Conservation (phyloP, 495 filamentous ascomycete genomes). For the Penicillium dipodomyicola region DNA sequence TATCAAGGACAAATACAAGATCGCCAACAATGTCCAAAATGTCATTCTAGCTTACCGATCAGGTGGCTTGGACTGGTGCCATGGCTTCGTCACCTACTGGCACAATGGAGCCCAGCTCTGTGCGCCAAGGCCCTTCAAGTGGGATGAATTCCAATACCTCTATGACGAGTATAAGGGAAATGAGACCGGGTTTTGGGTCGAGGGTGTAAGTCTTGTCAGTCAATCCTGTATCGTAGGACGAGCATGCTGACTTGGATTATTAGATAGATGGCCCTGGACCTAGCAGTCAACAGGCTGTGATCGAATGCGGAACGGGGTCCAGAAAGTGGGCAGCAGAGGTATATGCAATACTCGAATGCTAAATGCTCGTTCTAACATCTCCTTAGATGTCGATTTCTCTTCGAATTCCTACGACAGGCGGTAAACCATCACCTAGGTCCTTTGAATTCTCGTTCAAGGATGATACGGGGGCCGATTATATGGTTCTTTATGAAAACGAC, state of each 20-base stretch:
- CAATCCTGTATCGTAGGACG: not conserved
- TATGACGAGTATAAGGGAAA: not conserved
- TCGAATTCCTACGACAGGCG: not conserved
- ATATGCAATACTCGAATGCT: not conserved
- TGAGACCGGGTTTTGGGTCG: not conserved
- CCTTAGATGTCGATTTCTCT: not conserved
- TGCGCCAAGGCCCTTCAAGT: conserved; percentile 9
- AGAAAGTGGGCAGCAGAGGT: not conserved
- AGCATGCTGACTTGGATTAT: not conserved
- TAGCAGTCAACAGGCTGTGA: not conserved
- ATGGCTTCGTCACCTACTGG: conserved; percentile 13
- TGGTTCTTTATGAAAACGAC: not conserved
- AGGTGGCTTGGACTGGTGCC: not conserved
- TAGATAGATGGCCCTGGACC: not conserved
- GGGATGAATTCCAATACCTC: conserved; percentile 4
- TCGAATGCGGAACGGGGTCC: not conserved
- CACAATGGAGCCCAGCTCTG: not conserved
- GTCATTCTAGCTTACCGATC: not conserved
- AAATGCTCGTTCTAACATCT: not conserved
- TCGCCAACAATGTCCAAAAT: not conserved
- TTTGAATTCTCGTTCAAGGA: not conserved
- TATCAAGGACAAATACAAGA: not conserved
- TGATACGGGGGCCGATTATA: not conserved
- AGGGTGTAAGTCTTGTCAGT: not conserved
- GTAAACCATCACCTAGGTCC: not conserved